phyloP scores from a whole-genome alignment of 164 flowering plant genomes.

The Piper longum region DNA sequence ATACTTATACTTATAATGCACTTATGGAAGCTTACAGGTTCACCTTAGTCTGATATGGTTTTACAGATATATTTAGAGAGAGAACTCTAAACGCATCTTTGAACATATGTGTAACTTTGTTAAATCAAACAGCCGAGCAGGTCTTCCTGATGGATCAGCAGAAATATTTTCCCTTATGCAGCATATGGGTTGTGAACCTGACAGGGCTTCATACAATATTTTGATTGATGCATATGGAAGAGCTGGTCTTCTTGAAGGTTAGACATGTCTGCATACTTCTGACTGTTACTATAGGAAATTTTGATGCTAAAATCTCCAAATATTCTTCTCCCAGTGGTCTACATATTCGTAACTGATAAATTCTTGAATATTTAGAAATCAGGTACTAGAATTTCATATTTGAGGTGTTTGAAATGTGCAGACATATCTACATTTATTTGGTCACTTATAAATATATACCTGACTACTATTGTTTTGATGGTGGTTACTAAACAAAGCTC shows the following conservation, averaged over 20 bases:
- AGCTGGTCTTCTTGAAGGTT: constrained; percentile 73
- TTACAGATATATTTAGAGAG: background rate
- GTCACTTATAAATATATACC: too few relatives aligned
- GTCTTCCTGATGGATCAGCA: constrained; percentile 71
- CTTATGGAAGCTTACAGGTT: constrained; percentile 94
- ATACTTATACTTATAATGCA: constrained; percentile 87
- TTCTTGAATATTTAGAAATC: too few relatives aligned
- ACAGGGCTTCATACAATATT: constrained; percentile 83
- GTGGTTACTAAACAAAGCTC: too few relatives aligned
- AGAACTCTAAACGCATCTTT: too few relatives aligned
- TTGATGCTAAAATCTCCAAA: too few relatives aligned
- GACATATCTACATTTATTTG: too few relatives aligned
- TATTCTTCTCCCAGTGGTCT: too few relatives aligned
- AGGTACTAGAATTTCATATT: too few relatives aligned
- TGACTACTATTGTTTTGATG: too few relatives aligned
- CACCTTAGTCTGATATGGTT: background rate
- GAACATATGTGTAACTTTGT: background rate
- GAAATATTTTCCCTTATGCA: constrained; percentile 92
- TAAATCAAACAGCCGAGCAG: constrained; percentile 37
- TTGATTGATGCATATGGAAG: constrained; percentile 96
- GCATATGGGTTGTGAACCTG: constrained; percentile 94
- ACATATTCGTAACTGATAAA: too few relatives aligned
- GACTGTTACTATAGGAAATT: background rate
- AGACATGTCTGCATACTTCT: background rate
- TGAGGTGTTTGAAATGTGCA: too few relatives aligned